phyloP scores from a whole-genome alignment of 352 stramenopile genomes.

The Pythium graminicola region DNA sequence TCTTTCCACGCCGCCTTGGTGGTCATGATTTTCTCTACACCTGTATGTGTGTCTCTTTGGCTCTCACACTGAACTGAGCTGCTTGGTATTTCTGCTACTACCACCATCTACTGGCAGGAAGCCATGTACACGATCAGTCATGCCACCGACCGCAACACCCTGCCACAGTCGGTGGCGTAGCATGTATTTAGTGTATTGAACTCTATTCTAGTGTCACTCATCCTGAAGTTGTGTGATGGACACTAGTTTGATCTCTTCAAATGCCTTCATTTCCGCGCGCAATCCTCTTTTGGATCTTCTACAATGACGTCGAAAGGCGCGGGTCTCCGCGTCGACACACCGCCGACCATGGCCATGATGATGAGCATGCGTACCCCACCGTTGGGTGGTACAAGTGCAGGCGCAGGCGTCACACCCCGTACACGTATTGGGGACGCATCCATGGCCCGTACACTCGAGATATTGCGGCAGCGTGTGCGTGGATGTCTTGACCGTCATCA shows the following conservation, averaged over 20 bases:
- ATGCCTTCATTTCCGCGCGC: neutral
- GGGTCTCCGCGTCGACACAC: constrained; percentile 14
- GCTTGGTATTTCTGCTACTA: neutral
- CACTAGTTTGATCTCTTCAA: neutral
- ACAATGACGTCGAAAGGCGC: constrained; percentile 1
- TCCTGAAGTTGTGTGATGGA: constrained; percentile 4
- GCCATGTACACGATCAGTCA: no score
- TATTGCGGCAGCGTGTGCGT: constrained; percentile 38
- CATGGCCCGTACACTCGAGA: constrained; percentile 10
- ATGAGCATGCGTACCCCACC: constrained; percentile 16
- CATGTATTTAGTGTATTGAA: no score
- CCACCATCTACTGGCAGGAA: no score
- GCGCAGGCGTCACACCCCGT: neutral
- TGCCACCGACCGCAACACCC: no score
- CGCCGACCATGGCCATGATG: constrained; percentile 14
- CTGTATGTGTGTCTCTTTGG: neutral
- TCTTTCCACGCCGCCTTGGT: constrained; percentile 39
- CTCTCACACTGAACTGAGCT: no score
- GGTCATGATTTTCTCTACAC: neutral
- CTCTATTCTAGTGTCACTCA: no score
- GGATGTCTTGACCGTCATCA: constrained; percentile 51
- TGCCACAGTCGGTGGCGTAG: neutral
- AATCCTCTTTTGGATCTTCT: neutral
- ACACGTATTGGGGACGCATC: constrained; percentile 1
- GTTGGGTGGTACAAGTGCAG: neutral